phyloP scores from a whole-genome alignment of 192 early-diverging fungal species.

The Jimgerdemannia flammicorona region DNA sequence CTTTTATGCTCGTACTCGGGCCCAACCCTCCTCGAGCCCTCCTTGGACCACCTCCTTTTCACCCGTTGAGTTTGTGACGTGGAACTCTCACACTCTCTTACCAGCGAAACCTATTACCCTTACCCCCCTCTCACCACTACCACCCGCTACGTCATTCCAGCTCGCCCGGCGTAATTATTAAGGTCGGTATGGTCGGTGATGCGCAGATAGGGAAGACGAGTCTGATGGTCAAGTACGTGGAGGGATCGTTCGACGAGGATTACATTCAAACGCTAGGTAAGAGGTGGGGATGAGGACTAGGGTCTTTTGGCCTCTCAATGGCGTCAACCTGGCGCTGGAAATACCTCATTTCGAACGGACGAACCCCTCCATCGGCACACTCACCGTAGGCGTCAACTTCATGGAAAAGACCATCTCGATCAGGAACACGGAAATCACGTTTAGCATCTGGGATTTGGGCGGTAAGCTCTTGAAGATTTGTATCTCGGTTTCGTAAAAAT shows the following conservation, averaged over 20 bases:
- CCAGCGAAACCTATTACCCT: too few species aligned
- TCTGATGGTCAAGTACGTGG: conserved; percentile 97
- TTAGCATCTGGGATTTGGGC: conserved; percentile 98
- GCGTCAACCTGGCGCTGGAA: too few species aligned
- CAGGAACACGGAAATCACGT: conserved; percentile 88
- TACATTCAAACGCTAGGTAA: conserved; percentile 93
- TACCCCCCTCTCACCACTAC: too few species aligned
- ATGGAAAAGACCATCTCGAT: conserved; percentile 95
- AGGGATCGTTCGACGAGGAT: conserved; percentile 91
- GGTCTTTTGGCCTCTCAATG: too few species aligned
- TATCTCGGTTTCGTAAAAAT: not conserved
- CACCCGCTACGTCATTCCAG: too few species aligned
- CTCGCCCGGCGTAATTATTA: conserved; percentile 90
- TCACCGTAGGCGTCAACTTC: conserved; percentile 88
- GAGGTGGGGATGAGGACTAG: not conserved
- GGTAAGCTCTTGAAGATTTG: conserved; percentile 41
- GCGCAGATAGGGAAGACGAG: conserved; percentile 95
- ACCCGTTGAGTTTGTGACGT: too few species aligned
- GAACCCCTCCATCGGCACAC: conserved; percentile 10
- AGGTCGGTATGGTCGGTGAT: conserved; percentile 96
- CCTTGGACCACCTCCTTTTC: too few species aligned
- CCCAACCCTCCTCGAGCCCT: too few species aligned
- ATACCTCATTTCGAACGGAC: too few species aligned
- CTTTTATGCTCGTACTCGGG: too few species aligned
- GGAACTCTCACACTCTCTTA: conserved; percentile 8